Evolutionary conservation across 163 green algal genomes (phyloP).

Genomic region (Coccomyxa subellipsoidea): DNA sequence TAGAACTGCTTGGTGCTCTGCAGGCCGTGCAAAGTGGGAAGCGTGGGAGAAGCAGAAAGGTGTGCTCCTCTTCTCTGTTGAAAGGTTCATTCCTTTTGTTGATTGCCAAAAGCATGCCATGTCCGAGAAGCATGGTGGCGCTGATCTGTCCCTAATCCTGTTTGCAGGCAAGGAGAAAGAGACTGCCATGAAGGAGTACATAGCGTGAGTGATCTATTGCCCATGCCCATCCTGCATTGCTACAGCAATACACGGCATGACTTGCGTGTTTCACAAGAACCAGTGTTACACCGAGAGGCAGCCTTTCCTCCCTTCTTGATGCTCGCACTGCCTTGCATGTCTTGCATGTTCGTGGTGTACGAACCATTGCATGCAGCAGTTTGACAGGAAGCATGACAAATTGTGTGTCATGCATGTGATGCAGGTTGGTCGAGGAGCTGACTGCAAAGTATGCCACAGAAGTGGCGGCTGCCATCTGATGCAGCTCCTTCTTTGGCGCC

Average conservation of each 20-base stretch:
- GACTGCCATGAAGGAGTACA: conserved; percentile 28
- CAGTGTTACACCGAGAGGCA: no score
- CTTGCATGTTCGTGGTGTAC: not conserved
- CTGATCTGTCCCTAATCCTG: no score
- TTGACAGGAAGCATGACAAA: not conserved
- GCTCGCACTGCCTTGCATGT: no score
- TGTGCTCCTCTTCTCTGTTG: not conserved
- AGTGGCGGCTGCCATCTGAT: not conserved
- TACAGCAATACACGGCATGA: no score
- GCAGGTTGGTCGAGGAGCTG: not conserved
- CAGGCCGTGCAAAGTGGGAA: conserved; percentile 40
- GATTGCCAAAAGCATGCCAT: no score
- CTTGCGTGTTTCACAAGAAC: no score
- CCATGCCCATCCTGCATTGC: no score
- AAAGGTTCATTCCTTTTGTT: no score
- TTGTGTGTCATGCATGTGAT: not conserved
- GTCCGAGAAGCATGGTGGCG: no score
- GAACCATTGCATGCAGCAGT: not conserved
- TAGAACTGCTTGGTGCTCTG: not conserved
- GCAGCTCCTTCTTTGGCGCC: not conserved
- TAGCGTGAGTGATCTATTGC: no score
- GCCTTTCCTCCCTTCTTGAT: not conserved
- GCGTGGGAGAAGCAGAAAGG: conserved; percentile 43
- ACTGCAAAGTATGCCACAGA: not conserved
- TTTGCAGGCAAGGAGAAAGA: not conserved